Evolutionary conservation across 2,329 filamentous ascomycete genomes (phyloP), one percentile per base, ranked within the genome.

Genomic region (Pseudocercospora pini-densiflorae): DNA sequence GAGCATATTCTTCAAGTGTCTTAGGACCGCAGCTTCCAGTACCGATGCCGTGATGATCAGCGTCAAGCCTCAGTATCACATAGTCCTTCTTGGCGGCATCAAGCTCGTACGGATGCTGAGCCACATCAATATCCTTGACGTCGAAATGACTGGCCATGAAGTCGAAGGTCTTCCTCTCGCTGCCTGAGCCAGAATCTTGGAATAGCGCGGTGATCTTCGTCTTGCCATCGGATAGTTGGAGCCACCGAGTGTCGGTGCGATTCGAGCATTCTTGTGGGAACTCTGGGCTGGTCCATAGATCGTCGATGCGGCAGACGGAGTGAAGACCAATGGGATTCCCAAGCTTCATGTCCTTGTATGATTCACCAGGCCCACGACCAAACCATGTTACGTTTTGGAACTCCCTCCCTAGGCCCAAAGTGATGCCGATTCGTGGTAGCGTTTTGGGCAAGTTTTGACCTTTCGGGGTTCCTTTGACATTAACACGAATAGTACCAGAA

Each of bases 241-340:
- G 76, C 85, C 87, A 91, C 6, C 86, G 81, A 0, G 85, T 86
- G 36, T 87, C 87, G 62, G 86, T 86, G 14, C 87, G 81, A 74
- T 91, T 92, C 0, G 88, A 87, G 61, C 85, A 87, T 71, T 92
- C 89, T 74, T 92, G 89, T 0, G 89, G 89, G 23, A 88, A 87
- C 19, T 92, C 89, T 71, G 90, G 91, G 0, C 81, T 80, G 0
- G 84, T 83, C 73, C 86, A 84, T 27, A 91, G 80, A 0, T 84
- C 81, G 0, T 81, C 79, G 1, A 88, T 78, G 0, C 70, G 71
- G 10, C 75, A 71, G 0, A 70, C 58, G 3, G 47, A 51, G 47
- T 75, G 64, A 14, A 55, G 29, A 1, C 85, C 88, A 0, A 88
- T 73, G 1, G 78, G 79, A 70, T 89, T 87, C 1, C 86, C 84